A percentile compares a stretch with the other conserved stretches of the same genome.
phyloP scores from a whole-genome alignment of 2,329 filamentous ascomycete species.

The Trichophyton mentagrophytes region DNA sequence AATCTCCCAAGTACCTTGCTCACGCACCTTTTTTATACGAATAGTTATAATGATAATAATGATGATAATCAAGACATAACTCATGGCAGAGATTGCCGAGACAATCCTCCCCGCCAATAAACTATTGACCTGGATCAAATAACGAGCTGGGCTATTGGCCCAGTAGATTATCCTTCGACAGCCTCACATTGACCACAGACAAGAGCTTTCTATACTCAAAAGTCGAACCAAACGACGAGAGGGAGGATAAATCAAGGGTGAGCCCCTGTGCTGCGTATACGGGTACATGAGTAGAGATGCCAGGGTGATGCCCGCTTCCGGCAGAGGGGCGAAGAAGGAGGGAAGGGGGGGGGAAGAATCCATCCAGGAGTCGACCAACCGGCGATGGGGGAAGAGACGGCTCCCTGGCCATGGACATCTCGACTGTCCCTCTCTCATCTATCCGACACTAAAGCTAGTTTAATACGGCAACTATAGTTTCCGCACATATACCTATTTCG shows the following conservation, averaged over 20 bases:
- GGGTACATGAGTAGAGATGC: neutral
- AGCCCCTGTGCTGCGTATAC: neutral
- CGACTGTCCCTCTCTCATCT: neutral
- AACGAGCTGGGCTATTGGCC: neutral
- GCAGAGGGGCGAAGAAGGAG: neutral
- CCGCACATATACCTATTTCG: neutral
- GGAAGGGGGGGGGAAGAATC: neutral
- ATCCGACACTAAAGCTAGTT: neutral
- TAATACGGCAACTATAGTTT: neutral
- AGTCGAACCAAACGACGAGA: neutral
- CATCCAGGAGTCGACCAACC: constrained; percentile 1
- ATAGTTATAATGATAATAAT: no score
- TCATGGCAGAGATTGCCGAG: neutral
- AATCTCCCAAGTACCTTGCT: no score
- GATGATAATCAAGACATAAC: no score
- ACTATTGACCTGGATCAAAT: neutral
- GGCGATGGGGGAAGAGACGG: neutral
- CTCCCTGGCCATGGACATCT: neutral
- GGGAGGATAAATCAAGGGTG: neutral
- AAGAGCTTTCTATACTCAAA: neutral
- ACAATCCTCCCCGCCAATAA: neutral
- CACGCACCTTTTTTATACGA: no score
- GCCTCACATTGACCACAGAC: neutral
- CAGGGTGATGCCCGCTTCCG: neutral
- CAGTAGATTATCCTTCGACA: neutral